Evolutionary conservation across 176 grass and related monocot genomes (phyloP).

Genomic region (Oryza australiensis): DNA sequence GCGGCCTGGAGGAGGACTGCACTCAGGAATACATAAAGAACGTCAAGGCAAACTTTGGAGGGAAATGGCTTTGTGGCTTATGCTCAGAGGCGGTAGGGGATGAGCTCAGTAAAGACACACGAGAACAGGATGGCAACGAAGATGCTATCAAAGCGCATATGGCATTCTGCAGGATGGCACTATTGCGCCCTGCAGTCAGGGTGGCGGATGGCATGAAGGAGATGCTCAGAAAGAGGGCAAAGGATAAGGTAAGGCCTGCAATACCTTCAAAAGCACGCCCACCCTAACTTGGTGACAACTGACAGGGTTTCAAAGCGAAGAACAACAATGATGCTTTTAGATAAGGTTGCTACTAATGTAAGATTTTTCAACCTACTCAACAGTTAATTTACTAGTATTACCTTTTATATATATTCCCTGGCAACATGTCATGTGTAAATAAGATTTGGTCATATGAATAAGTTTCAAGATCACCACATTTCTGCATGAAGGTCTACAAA

Average conservation of each 20-base stretch:
- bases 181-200: conserved; percentile 48
- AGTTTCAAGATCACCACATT: conserved; percentile 6
- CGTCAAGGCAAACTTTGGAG: conserved; percentile 57
- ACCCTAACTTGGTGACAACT: conserved; percentile 36
- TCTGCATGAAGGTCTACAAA: background rate
- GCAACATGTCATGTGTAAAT: conserved; percentile 44
- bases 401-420: conserved; percentile 25
- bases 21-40: conserved; percentile 57
- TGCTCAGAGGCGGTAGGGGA: conserved; percentile 63
- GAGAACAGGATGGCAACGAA: conserved; percentile 27
- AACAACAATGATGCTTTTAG: conserved; percentile 7
- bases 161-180: conserved; percentile 55
- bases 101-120: conserved; percentile 34
- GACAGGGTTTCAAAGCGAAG: conserved; percentile 19
- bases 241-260: conserved; percentile 22
- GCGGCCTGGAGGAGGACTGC: conserved; percentile 65
- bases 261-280: conserved; percentile 18
- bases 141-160: conserved; percentile 57
- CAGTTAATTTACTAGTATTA: conserved; percentile 3
- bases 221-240: conserved; percentile 59
- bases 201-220: conserved; percentile 72
- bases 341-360: conserved; percentile 14
- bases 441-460: conserved; percentile 23
- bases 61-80: conserved; percentile 66
- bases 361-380: background rate